Percentiles rank a stretch among this genome's conserved stretches.
Conservation (phyloP, 2,329 filamentous ascomycete species). For the Dothistroma septosporum region DNA sequence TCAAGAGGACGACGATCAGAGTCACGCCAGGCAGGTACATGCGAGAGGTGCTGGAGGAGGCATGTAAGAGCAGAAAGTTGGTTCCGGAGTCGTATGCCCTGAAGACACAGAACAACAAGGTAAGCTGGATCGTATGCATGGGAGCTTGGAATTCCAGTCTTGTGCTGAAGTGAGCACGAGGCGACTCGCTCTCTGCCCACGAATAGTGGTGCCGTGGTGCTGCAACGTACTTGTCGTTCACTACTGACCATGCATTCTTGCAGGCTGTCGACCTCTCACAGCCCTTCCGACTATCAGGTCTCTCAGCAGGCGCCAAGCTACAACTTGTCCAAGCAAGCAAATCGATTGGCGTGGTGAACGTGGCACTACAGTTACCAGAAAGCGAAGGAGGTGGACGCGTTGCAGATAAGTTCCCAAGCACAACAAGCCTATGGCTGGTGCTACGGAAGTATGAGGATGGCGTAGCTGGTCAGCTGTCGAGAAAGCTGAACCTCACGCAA, state of each 20-base stretch:
- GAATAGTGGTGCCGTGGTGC: too few relatives aligned
- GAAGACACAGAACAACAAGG: constrained; percentile 83
- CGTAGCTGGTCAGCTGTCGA: constrained; percentile 47
- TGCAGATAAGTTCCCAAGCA: constrained; percentile 80
- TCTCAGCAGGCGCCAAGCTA: constrained; percentile 81
- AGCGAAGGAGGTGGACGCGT: constrained; percentile 66
- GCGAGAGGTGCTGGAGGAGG: constrained; percentile 80
- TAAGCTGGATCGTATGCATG: neutral
- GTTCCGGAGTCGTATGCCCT: constrained; percentile 70
- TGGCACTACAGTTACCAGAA: constrained; percentile 80
- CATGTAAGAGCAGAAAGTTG: constrained; percentile 75
- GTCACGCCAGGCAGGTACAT: constrained; percentile 76
- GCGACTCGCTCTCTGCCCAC: too few relatives aligned
- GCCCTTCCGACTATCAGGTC: constrained; percentile 76
- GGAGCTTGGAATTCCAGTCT: neutral
- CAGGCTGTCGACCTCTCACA: constrained; percentile 74
- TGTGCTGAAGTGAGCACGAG: neutral
- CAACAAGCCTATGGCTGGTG: constrained; percentile 83
- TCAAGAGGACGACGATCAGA: constrained; percentile 75
- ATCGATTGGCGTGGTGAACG: constrained; percentile 77
- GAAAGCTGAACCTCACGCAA: constrained; percentile 73
- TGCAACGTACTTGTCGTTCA: too few relatives aligned
- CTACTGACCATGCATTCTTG: neutral
- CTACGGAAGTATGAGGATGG: constrained; percentile 84
- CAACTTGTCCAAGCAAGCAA: constrained; percentile 85